Base-by-base conservation (phyloP, 139 green algal genomes). In the Axilococcus clingmanii region DNA sequence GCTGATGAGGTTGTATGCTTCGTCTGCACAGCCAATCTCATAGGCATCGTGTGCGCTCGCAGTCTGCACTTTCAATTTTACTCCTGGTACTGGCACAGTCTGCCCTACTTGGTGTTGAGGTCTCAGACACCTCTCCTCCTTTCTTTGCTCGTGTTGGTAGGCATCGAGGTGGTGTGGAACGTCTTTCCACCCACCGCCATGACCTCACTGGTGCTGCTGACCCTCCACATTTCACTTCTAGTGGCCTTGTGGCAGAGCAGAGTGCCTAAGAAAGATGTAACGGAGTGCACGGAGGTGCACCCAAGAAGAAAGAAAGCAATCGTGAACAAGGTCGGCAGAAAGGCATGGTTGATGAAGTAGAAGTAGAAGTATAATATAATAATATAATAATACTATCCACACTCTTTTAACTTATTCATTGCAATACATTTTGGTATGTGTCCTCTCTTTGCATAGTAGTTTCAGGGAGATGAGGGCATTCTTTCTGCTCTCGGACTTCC, bases 11-110 rank as follows among this genome's bases (percentile, higher is more conserved):
- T 57, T 20, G 14, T 23, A 4, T 40, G 14, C 2, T 56, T 84
- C 11, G 33, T 94, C 30, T 81, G 87, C 34, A 68, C 49, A 7
- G 63, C 72, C 8, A 91, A 91, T 57, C 76, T 94, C 24, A 67
- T 84, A 0, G 85, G 85, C 41, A 77, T 94, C 14, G 32, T 81
- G 7, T 87, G 24, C 44, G 72, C 85, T 0, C 72, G 85, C 5
- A 79, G 71, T 15, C 57, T 94, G 48, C 85, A 94, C 64, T 94
- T 86, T 61, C 85, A 94, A 49, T 94, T 94, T 57, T 94, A 89
- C 56, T 76, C 50, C 32, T 94, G 84, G 84, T 77, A 91, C 43
- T 94, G 85, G 43, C 77, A 89, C 52, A 75, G 48, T 0, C 28
- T 94, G 14, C 83, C 78, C 1, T 73, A 74, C 15, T 51, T 93